Evolutionary conservation across 148 eudicot genomes (phyloP).

Genomic region (Limonium bicolor): DNA sequence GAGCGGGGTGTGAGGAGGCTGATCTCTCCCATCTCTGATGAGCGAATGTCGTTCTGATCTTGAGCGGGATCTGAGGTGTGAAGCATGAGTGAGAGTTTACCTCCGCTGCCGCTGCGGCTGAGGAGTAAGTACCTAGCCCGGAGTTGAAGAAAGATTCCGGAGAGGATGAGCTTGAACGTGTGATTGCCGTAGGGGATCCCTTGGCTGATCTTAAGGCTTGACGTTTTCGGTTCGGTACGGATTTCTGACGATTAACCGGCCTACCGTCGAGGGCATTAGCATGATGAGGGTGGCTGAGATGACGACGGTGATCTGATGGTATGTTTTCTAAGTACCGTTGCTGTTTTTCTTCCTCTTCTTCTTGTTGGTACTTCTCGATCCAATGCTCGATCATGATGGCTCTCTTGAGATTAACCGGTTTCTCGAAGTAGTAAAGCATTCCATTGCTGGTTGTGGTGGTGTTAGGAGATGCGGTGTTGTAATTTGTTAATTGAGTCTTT

Average conservation of each 20-base stretch:
- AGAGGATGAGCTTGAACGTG: no score
- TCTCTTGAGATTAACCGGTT: conserved; percentile 32
- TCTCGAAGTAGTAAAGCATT: conserved; percentile 7
- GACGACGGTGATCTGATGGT: no score
- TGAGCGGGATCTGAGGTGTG: conserved; percentile 2
- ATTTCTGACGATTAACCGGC: conserved; percentile 1
- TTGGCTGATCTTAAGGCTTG: no score
- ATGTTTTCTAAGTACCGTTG: no score
- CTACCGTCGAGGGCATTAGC: no score
- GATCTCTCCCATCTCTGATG: no score
- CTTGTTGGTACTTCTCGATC: conserved; percentile 24
- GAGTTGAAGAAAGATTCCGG: no score
- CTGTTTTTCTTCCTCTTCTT: neutral
- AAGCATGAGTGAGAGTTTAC: conserved; percentile 13
- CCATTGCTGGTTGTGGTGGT: neutral
- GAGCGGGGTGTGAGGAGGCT: neutral
- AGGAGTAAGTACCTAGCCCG: conserved; percentile 1
- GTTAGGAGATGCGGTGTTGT: no score
- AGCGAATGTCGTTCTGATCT: neutral
- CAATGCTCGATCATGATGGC: conserved; percentile 60
- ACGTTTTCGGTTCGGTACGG: neutral
- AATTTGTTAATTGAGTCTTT: no score
- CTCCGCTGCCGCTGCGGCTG: conserved; percentile 26
- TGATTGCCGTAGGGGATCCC: no score
- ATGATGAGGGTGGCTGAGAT: no score